Evolutionary conservation across 2,329 filamentous ascomycete genomes (phyloP), one percentile per base, ranked within the genome.

Genomic region (Hypoxylon sp.): DNA sequence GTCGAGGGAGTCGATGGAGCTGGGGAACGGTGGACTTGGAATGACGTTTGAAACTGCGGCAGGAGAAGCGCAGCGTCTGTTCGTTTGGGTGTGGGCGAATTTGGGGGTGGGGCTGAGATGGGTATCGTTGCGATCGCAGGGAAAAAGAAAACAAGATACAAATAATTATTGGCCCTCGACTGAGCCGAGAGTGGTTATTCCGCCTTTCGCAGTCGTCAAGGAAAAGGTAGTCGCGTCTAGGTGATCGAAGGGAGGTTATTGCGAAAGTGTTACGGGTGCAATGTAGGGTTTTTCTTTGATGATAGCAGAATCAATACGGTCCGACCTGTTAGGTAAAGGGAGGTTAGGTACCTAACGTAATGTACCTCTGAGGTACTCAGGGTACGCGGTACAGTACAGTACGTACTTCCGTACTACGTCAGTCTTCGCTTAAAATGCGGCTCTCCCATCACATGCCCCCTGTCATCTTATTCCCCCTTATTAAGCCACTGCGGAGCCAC

Each of bases 111-210:
- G 65, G 61, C 54, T 54, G 45, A 25, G 37, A 55, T 46, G 66
- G 66, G 63, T 68, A 68, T 68, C 65, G 64, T 67, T 51, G 56
- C 60, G 46, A 50, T 62, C 30, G 45, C 30, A 63, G 37, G 37
- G 19, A 37, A 43, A 60, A 46, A 5, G 25, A 50, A 55, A 57
- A 8, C 29, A n/a, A 34, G 39, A 39, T 37, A 51, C 30, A 59
- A 55, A 32, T 29, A 46, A 16, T 54, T 46, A 23, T 57, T 32
- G 34, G 45, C 48, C n/a, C 14, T 51, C 34, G 50, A 30, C n/a
- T 41, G 29, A 30, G 23, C 23, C 39, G n/a, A 43, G 32, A n/a
- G 6, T 29, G 34, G 19, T 56, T 45, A 54, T 55, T 37, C 19
- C n/a, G 14, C 55, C 55, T 46, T 19, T 55, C 27, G 48, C n/a